phyloP scores from a whole-genome alignment of 1,139 yeast genomes.

The Saccharomycopsis phalli region DNA sequence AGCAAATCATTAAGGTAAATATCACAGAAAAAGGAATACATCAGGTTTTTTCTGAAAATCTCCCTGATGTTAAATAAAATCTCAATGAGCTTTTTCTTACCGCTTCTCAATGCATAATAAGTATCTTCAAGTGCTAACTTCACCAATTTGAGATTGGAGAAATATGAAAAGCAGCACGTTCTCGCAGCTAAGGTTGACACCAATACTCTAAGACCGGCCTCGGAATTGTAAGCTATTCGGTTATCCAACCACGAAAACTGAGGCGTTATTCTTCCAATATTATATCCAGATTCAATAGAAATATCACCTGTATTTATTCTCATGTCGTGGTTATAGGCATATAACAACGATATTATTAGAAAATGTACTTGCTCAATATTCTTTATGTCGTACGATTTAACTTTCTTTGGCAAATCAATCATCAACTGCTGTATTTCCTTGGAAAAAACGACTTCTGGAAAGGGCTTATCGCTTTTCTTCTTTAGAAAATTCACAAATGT shows the following conservation, averaged over 20 bases:
- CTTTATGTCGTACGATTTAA: neutral
- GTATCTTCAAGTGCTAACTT: constrained; percentile 70
- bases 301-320: constrained; percentile 37
- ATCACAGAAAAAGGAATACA: constrained; percentile 80
- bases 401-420: constrained; percentile 17
- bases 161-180: constrained; percentile 71
- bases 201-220: constrained; percentile 39
- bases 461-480: neutral
- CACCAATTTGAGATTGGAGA: constrained; percentile 57
- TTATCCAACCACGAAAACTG: constrained; percentile 67
- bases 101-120: constrained; percentile 53
- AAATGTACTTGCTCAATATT: constrained; percentile 8
- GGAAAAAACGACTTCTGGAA: constrained; percentile 10
- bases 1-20: constrained; percentile 75
- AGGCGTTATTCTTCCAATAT: constrained; percentile 77
- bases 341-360: constrained; percentile 50
- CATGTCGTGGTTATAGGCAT: constrained; percentile 65
- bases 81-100: constrained; percentile 57
- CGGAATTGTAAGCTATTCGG: constrained; percentile 36
- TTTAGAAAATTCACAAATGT: constrained; percentile 27
- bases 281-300: constrained; percentile 75
- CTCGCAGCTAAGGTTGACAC: constrained; percentile 59
- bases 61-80: constrained; percentile 55
- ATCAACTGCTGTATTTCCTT: constrained; percentile 11
- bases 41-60: constrained; percentile 74